A percentile compares a stretch with the other conserved stretches of the same genome.
These are phyloP conservation scores for Ophiostoma fasciatum DNA, from an alignment of 2,329 filamentous ascomycete genomes.

Conservation along the genomic window DNA sequence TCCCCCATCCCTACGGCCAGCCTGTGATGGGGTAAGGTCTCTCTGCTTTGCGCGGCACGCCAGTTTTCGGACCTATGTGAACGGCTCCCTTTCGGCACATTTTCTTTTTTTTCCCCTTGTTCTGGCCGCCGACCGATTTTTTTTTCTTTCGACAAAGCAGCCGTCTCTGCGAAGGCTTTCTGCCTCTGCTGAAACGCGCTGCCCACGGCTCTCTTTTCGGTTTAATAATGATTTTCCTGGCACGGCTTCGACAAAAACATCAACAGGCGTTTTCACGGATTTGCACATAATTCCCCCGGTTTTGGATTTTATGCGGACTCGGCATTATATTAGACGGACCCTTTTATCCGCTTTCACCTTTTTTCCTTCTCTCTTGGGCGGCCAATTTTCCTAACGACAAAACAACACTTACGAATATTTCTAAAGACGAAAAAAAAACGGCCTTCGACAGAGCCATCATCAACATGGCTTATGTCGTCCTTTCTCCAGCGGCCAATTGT, in stretches of 20 bases:
- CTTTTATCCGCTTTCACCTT: background rate
- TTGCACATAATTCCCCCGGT: conserved; percentile 2
- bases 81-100: conserved; percentile 4
- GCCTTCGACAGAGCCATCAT: too few relatives aligned
- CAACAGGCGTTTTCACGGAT: conserved; percentile 2
- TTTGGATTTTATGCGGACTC: conserved; percentile 3
- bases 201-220: background rate
- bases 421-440: too few relatives aligned
- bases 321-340: conserved; percentile 2
- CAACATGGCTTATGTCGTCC: too few relatives aligned
- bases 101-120: conserved; percentile 1
- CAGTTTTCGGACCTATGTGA: background rate
- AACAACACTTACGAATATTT: too few relatives aligned
- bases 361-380: too few relatives aligned
- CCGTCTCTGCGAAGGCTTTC: too few relatives aligned
- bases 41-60: background rate
- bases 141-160: too few relatives aligned
- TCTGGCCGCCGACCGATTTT: conserved; percentile 4
- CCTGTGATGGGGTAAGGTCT: conserved; percentile 34
- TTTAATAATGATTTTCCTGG: conserved; percentile 5
- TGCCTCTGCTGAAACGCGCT: background rate
- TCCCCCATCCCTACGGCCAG: conserved; percentile 34
- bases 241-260: conserved; percentile 2
- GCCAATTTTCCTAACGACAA: background rate
- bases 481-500: too few relatives aligned